phyloP scores from a whole-genome alignment of 352 stramenopile genomes.

The Pythium folliculosum region DNA sequence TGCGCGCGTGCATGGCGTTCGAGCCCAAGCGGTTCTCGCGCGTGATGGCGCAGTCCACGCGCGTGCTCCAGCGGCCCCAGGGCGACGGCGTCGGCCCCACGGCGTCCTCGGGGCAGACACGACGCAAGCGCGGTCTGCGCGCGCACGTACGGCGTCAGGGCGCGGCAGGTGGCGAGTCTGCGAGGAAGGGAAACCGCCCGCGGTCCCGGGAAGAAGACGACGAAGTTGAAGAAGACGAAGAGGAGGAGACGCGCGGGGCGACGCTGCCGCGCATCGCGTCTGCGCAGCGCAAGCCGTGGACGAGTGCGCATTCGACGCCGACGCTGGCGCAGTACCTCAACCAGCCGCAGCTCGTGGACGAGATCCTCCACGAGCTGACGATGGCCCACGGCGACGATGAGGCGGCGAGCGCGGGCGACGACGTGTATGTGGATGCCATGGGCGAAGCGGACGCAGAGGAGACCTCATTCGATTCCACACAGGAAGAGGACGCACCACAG shows the following conservation, averaged over 20 bases:
- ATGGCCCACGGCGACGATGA: neutral
- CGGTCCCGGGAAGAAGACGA: conserved; percentile 42
- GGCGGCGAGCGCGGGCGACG: neutral
- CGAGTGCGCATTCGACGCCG: too few species aligned
- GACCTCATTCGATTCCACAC: too few species aligned
- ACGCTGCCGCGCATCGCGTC: neutral
- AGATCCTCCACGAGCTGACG: conserved; percentile 29
- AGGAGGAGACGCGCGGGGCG: too few species aligned
- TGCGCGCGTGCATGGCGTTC: conserved; percentile 55
- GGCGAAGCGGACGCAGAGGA: too few species aligned
- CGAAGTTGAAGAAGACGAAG: neutral
- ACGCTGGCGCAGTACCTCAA: conserved; percentile 29
- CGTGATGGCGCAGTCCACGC: conserved; percentile 44
- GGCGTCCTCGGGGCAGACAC: too few species aligned
- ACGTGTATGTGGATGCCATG: too few species aligned
- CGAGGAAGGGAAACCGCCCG: conserved; percentile 9
- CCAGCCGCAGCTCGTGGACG: conserved; percentile 25
- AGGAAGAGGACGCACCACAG: too few species aligned
- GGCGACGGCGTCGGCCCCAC: too few species aligned
- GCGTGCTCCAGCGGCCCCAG: conserved; percentile 25
- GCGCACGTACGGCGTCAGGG: too few species aligned
- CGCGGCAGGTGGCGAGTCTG: too few species aligned
- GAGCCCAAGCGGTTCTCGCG: conserved; percentile 57
- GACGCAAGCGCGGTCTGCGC: too few species aligned
- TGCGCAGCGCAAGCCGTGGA: neutral